These are phyloP conservation scores for Yamagishiella unicocca DNA, from an alignment of 139 green algal genomes.

Conservation along the genomic window DNA sequence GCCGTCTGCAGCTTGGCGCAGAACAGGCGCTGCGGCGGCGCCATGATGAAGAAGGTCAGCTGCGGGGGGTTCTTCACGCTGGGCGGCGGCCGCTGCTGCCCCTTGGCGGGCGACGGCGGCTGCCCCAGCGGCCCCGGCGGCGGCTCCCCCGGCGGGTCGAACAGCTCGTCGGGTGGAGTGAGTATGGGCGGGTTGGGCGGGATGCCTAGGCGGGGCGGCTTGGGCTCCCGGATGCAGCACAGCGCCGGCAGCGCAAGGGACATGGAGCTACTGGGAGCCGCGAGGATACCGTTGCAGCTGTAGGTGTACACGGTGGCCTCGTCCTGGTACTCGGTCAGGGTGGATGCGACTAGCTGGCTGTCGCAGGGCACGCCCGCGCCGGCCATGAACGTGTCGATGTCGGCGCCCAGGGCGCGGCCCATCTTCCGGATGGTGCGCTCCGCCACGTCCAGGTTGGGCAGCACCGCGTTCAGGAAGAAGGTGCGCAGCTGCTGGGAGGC, in stretches of 20 bases:
- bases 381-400: background rate
- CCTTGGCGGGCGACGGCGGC: background rate
- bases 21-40: background rate
- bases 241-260: background rate
- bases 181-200: background rate
- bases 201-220: background rate
- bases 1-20: slow-evolving; percentile 35
- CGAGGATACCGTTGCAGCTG: background rate
- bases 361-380: slow-evolving; percentile 21
- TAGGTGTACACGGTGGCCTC: background rate
- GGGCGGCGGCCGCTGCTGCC: background rate
- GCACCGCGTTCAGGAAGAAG: background rate
- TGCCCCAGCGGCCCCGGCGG: background rate
- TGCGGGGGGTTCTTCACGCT: background rate
- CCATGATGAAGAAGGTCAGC: slow-evolving; percentile 33
- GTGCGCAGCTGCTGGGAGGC: background rate
- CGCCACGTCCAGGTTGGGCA: background rate
- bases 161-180: background rate
- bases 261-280: too few relatives aligned
- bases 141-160: background rate
- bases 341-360: background rate
- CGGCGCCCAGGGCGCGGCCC: background rate
- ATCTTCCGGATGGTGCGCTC: background rate
- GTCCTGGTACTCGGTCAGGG: slow-evolving; percentile 8
- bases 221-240: slow-evolving; percentile 2